Evolutionary conservation across 2,329 filamentous ascomycete genomes (phyloP), one percentile per base, ranked within the genome.

Genomic region (Cladosporium sp.): DNA sequence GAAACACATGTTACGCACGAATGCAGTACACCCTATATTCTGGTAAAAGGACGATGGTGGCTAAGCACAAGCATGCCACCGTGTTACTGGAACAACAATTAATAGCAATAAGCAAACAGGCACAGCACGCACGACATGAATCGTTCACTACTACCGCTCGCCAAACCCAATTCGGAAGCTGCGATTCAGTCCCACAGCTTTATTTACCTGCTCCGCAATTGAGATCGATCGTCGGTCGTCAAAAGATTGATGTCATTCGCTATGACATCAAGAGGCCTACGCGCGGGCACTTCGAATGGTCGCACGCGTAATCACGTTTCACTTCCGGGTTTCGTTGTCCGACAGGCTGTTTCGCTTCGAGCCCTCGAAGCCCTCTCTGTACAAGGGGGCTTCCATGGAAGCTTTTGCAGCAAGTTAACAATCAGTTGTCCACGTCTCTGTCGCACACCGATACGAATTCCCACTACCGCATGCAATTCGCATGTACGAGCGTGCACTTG

Each of bases 261-360:
- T n/a, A 63, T 63, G 60, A 63, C 60, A 63, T 63, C 60, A 63
- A 63, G 14, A 4, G 38, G 11, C 32, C 30, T 12, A 24, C 14
- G 32, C 54, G 54, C 32, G 34, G 10, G 34, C 10, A 41, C 15
- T 11, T 15, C 59, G 41, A 32, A 36, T 63, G 30, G 34, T 52
- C 30, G 49, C 60, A 52, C 47, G 47, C 60, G 60, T 54, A 63
- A 63, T 55, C 60, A 63, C 60, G 60, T 63, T 61, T 61, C 59
- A 61, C 59, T 61, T 41, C 34, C 55, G 55, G 52, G 41, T 11
- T 54, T 32, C 18, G n/a, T 21, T 34, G 52, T 55, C 52, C 52
- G 28, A 55, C 32, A 21, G 8, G 52, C 30, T 55, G 52, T 30
- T 24, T 32, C 52, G 26, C 18, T n/a, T 30, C 11, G 18, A 32